Base-by-base conservation (phyloP, 768 basidiomycete species). In the Paxillus ammoniavirescens region DNA sequence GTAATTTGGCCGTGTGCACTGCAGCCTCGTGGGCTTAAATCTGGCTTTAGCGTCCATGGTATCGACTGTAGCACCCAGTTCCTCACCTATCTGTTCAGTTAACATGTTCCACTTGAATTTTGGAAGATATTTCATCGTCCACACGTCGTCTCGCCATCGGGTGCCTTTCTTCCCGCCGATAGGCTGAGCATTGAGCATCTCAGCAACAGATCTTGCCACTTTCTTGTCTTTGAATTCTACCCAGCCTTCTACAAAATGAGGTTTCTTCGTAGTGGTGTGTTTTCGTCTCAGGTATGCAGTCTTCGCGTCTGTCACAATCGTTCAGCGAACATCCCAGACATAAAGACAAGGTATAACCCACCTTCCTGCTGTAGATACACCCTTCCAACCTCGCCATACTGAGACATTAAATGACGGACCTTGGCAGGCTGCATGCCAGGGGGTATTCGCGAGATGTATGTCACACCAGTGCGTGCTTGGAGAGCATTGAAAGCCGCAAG, bases 61-160 rank as follows among this genome's bases (percentile, higher is more conserved):
- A 38, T 17, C 13, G 33, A 49, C 50, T 21, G 42, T 28, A 43
- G 5, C 3, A 26, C n/a, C 21, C 15, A 13, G n/a, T 44, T 15
- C 80, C 94, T 69, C 66, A 96, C 96, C 93, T 61, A 99, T 87
- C 80, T 98, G 96, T 72, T 98, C 97, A 6, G 93, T 95, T 54
- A 99, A 76, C 96, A 97, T 97, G 71, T 89, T 86, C 97, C 97
- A 99, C 64, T 95, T 97, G 79, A 98, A 99, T 64, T 85, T 89
- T 8, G 95, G 95, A 53, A 99, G 75, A 69, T 99, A 99, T 67
- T 96, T 96, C 93, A 98, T 96, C 52, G 97, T 98, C 97, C 97
- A 99, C 8, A 99, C 86, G 60, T 99, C 97, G 65, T 98, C 96
- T 66, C 92, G 78, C 91, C 93, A 98, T 53, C 92, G 78, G 2